Base-by-base conservation (phyloP, 805 yeast genomes). In the Sugiyamaella boreocaroliniensis region DNA sequence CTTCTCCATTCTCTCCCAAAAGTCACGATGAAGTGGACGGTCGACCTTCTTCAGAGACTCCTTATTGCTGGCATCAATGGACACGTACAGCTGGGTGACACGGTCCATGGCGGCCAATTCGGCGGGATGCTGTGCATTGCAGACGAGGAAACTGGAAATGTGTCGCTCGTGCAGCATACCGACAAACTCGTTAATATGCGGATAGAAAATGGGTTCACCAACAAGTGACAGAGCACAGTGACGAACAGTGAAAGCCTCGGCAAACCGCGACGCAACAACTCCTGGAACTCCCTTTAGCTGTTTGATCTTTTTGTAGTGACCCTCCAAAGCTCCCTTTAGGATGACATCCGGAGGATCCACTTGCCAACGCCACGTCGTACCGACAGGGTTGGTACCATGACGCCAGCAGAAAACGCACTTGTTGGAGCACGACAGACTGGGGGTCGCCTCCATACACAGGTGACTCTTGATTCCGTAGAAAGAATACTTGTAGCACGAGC, bases 341-440 rank as follows among this genome's bases (percentile, higher is more conserved):
- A 89, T 87, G 55, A 75, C 82, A 60, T 87, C 90, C 0, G 97
- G 97, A 18, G 85, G 83, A 68, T 89, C 97, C 12, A 89, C 86
- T 63, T 89, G 92, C 97, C 97, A 89, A 63, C 97, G 75, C 97
- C 97, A 89, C 55, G 85, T 84, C 29, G 95, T 89, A 15, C 96
- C 96, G 1, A 90, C 97, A 0, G 97, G 97, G 64, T 89, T 90
- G 1, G 97, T 89, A 47, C 97, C 97, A 68, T 89, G 97, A 67
- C 97, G 79, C 97, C 97, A 89, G 71, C 97, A 89, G 65, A 89
- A 89, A 4, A 90, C 97, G 76, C 97, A 89, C 67, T 89, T 89
- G 66, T 89, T 89, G 4, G 97, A 88, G 68, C 97, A 89, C 7
- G 96, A 92, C 54, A 89, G 74, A 1, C 95, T 85, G 0, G 97